phyloP scores from a whole-genome alignment of 805 yeast genomes.

The Starmerella scarabaei region DNA sequence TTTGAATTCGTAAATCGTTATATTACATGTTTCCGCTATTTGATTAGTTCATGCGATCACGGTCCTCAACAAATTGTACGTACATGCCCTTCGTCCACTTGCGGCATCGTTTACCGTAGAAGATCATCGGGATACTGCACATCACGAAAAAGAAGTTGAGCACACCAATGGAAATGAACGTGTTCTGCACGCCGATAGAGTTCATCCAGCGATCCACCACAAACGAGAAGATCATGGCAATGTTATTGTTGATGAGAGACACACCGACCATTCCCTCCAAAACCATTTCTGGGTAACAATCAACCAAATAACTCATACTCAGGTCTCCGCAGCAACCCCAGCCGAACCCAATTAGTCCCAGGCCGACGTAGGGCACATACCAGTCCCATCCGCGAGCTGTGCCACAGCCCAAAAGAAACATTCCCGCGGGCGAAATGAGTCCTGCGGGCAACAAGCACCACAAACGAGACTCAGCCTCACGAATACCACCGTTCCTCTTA shows the following conservation, averaged over 20 bases:
- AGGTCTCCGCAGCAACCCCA: constrained; percentile 38
- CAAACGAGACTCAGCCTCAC: constrained; percentile 46
- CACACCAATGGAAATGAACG: constrained; percentile 45
- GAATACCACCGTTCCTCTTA: constrained; percentile 36
- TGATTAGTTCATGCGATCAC: constrained; percentile 17
- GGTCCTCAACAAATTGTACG: constrained; percentile 22
- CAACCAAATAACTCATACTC: constrained; percentile 43
- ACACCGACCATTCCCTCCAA: constrained; percentile 45
- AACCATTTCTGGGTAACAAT: constrained; percentile 42
- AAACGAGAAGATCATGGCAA: constrained; percentile 36
- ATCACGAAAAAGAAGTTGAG: constrained; percentile 31
- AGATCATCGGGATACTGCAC: constrained; percentile 32
- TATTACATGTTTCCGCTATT: no score
- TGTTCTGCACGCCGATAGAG: constrained; percentile 41
- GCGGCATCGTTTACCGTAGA: constrained; percentile 32
- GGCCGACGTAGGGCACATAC: constrained; percentile 42
- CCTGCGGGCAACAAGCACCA: constrained; percentile 38
- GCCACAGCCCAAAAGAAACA: constrained; percentile 53
- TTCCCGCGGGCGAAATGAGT: constrained; percentile 41
- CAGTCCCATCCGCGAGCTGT: constrained; percentile 43
- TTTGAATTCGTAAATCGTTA: no score
- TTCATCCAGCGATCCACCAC: constrained; percentile 48
- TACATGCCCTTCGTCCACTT: constrained; percentile 21
- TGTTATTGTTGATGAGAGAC: constrained; percentile 39
- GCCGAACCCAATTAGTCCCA: constrained; percentile 44